Percentiles rank a stretch among this genome's conserved stretches.
Evolutionary conservation across 176 grass and related monocot species (phyloP).

Genomic region (Bolboschoenus planiculmis): DNA sequence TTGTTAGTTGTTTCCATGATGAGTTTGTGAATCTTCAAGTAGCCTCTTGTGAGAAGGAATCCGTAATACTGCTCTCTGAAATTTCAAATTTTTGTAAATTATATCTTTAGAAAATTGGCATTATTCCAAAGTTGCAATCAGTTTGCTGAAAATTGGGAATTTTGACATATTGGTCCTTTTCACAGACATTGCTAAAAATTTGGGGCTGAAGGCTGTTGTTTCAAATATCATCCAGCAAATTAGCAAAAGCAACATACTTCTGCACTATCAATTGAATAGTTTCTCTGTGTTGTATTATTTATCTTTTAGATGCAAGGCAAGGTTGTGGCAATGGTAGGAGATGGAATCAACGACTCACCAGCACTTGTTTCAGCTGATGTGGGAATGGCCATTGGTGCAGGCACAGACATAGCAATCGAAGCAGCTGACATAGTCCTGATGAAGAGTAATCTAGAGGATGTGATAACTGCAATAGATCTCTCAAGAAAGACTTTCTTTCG

Average conservation of each 20-base stretch:
- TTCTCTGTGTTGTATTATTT: not conserved
- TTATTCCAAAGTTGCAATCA: not conserved
- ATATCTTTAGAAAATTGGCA: not conserved
- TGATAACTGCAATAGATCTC: slow-evolving; percentile 84
- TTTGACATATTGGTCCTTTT: not conserved
- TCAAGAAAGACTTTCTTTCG: slow-evolving; percentile 82
- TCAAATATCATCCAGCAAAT: not conserved
- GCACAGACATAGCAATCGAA: slow-evolving; percentile 90
- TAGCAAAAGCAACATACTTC: not conserved
- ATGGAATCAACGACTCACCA: slow-evolving; percentile 87
- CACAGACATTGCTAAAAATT: not conserved
- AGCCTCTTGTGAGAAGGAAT: not conserved
- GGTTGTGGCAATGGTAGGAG: slow-evolving; percentile 87
- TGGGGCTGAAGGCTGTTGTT: not conserved
- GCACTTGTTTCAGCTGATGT: slow-evolving; percentile 82
- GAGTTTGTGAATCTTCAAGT: not conserved
- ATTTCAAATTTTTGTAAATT: not conserved
- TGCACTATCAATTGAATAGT: not conserved
- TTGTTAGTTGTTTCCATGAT: not conserved
- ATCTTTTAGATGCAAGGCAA: slow-evolving; percentile 47
- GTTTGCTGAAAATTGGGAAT: not conserved
- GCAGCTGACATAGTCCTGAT: slow-evolving; percentile 93
- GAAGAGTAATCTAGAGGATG: slow-evolving; percentile 96
- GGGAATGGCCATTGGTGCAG: slow-evolving; percentile 73
- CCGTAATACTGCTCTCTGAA: not conserved